A percentile compares a stretch with the other conserved stretches of the same genome.
phyloP scores from a whole-genome alignment of 345 rosid species.

The Raphanus sativus region DNA sequence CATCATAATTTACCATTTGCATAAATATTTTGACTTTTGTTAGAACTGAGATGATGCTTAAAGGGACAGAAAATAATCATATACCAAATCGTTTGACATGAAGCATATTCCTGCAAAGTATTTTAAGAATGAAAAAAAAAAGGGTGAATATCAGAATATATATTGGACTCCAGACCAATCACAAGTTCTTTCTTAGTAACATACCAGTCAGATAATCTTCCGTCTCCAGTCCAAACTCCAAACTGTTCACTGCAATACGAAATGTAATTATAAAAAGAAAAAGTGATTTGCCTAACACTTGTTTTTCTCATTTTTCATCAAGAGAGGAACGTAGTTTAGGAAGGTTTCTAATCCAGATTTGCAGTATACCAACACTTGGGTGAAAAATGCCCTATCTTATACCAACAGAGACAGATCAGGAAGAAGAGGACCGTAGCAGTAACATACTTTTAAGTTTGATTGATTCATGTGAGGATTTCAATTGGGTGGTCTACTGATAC shows the following conservation, averaged over 20 bases:
- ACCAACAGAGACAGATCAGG: too few species aligned
- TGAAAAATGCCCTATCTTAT: too few species aligned
- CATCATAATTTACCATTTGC: neutral
- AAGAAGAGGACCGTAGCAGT: too few species aligned
- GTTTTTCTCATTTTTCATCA: neutral
- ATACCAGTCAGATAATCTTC: conserved; percentile 92
- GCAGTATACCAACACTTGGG: neutral
- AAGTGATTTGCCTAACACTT: too few species aligned
- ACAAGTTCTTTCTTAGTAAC: conserved; percentile 25
- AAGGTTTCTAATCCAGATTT: neutral
- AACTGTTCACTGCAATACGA: conserved; percentile 69
- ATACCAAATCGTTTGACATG: conserved; percentile 94
- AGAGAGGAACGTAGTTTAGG: neutral
- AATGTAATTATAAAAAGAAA: too few species aligned
- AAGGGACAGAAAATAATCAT: conserved; percentile 29
- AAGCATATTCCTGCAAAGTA: conserved; percentile 76
- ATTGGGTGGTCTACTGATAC: too few species aligned
- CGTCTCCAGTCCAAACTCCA: conserved; percentile 70
- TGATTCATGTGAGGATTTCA: too few species aligned
- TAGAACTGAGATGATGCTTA: too few species aligned
- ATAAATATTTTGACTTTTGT: too few species aligned
- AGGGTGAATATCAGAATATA: neutral
- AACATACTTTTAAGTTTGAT: too few species aligned
- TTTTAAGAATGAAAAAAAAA: neutral
- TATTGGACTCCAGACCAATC: neutral